Evolutionary conservation across 208 protist genomes (phyloP).

Genomic region (Lotmaria passim): DNA sequence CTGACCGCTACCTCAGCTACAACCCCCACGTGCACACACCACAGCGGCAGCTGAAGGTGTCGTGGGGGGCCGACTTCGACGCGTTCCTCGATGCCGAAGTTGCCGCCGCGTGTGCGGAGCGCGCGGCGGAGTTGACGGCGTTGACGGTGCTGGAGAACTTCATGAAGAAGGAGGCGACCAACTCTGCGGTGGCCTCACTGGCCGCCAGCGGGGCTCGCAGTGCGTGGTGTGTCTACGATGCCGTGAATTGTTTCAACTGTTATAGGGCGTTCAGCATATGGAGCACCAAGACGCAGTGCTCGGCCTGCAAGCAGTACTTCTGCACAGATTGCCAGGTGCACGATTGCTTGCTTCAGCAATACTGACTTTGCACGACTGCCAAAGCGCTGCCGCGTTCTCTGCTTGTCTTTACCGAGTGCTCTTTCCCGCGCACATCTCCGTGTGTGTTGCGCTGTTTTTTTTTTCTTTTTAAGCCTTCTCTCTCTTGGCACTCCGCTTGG

Average conservation of each 20-base stretch:
- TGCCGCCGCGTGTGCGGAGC: conserved; percentile 40
- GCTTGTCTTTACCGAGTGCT: no score
- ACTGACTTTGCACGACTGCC: no score
- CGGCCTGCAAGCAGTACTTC: conserved; percentile 42
- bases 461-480: no score
- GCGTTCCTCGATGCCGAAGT: conserved; percentile 56
- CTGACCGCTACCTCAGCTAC: conserved; percentile 37
- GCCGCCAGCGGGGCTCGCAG: conserved; percentile 25
- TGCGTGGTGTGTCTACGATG: conserved; percentile 46
- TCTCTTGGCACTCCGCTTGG: no score
- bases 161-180: conserved; percentile 14
- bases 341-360: conserved; percentile 28
- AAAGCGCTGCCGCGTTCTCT: no score
- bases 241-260: conserved; percentile 51
- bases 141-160: conserved; percentile 30
- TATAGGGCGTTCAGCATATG: conserved; percentile 46
- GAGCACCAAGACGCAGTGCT: conserved; percentile 32
- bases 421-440: no score
- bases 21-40: conserved; percentile 30
- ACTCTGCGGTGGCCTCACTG: not conserved
- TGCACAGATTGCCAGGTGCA: conserved; percentile 43
- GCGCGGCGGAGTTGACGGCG: conserved; percentile 20
- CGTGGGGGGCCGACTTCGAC: conserved; percentile 59
- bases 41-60: conserved; percentile 28
- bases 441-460: no score